phyloP scores from a whole-genome alignment of 345 rosid genomes.

The Lumnitzera littorea region DNA sequence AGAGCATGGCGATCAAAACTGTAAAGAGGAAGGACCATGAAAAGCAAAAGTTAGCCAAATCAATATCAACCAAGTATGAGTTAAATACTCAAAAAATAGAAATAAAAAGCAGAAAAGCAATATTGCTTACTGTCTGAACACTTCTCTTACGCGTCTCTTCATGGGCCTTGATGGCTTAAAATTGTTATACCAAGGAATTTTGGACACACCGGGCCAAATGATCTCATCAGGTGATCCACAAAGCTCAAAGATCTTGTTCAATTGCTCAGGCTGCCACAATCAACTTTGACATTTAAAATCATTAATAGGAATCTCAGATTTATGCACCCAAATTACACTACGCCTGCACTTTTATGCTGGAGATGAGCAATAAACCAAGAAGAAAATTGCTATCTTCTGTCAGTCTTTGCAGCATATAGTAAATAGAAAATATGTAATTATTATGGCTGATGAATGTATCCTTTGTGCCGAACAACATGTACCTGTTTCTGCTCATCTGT shows the following conservation, averaged over 20 bases:
- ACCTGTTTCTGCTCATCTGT: no score
- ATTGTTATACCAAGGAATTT: conserved; percentile 67
- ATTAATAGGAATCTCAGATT: no score
- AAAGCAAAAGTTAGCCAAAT: conserved; percentile 2
- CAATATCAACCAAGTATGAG: background rate
- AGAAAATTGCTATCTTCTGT: no score
- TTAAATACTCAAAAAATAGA: background rate
- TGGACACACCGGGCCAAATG: conserved; percentile 73
- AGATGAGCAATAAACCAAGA: no score
- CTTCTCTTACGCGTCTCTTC: conserved; percentile 77
- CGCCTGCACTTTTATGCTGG: no score
- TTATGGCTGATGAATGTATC: no score
- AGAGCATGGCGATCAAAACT: conserved; percentile 91
- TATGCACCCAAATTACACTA: no score
- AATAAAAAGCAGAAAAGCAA: background rate
- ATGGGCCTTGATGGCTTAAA: conserved; percentile 66
- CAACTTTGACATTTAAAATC: background rate
- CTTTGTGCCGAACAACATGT: no score
- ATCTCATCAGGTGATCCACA: conserved; percentile 72
- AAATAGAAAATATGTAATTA: no score
- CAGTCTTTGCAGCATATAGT: no score
- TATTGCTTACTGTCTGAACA: conserved; percentile 67
- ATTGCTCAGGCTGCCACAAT: conserved; percentile 53
- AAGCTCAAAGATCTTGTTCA: conserved; percentile 67
- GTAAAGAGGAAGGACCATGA: background rate